Evolutionary conservation across 768 basidiomycete species (phyloP).

Genomic region (Serendipita indica): DNA sequence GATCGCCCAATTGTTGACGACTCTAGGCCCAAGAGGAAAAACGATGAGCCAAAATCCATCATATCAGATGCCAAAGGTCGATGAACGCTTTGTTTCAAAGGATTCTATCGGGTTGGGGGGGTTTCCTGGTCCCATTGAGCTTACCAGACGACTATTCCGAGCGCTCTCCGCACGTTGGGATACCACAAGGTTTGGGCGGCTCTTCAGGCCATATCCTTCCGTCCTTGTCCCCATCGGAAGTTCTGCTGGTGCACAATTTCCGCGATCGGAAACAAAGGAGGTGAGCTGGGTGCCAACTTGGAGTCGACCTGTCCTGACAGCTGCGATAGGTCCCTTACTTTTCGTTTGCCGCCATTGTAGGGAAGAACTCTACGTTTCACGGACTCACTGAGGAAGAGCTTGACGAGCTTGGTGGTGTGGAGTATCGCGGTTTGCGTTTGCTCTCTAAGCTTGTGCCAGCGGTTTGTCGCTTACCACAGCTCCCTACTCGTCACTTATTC

Average conservation of each 20-base stretch:
- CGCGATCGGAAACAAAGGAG: neutral
- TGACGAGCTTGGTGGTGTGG: constrained; percentile 27
- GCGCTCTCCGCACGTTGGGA: neutral
- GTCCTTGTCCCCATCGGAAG: neutral
- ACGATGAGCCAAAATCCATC: neutral
- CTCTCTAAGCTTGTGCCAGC: constrained; percentile 23
- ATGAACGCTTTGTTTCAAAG: neutral
- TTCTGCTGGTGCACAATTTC: neutral
- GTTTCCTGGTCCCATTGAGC: constrained; percentile 5
- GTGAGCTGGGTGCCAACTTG: neutral
- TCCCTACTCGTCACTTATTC: neutral
- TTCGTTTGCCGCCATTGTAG: constrained; percentile 25
- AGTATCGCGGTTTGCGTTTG: constrained; percentile 23
- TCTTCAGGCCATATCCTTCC: neutral
- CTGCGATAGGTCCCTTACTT: constrained; percentile 23
- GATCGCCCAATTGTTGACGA: neutral
- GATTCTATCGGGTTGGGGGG: neutral
- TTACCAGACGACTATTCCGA: neutral
- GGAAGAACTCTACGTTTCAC: constrained; percentile 24
- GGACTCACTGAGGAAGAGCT: constrained; percentile 25
- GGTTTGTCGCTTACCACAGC: constrained; percentile 17
- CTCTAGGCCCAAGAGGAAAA: neutral
- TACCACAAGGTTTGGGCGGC: neutral
- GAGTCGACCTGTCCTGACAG: neutral
- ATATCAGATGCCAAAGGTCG: neutral